Percentiles rank a stretch among this genome's conserved stretches.
Conservation (phyloP, 2,329 filamentous ascomycete species). For the Microdochium paspali region DNA sequence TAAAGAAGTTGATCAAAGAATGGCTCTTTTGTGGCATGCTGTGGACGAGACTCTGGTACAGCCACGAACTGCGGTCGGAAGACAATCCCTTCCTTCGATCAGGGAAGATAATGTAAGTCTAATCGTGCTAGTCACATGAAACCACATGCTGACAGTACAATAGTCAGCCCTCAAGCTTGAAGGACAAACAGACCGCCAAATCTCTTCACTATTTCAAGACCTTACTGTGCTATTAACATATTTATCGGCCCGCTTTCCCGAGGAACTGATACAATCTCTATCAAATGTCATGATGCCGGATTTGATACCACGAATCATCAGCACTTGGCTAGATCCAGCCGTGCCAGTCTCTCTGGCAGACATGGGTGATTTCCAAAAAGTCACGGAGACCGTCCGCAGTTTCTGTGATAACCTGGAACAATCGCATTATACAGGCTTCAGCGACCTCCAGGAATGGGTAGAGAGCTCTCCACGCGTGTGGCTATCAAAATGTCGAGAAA, state of each 20-base stretch:
- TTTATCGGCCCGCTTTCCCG: conserved; percentile 40
- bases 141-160: conserved; percentile 4
- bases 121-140: conserved; percentile 2
- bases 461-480: conserved; percentile 72
- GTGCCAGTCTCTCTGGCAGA: conserved; percentile 68
- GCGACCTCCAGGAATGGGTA: conserved; percentile 69
- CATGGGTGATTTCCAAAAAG: conserved; percentile 61
- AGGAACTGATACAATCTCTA: conserved; percentile 48
- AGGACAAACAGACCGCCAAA: conserved; percentile 31
- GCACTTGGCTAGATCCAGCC: conserved; percentile 63
- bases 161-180: conserved; percentile 33
- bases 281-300: conserved; percentile 62
- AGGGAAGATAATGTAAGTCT: conserved; percentile 27
- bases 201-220: conserved; percentile 44
- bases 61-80: conserved; percentile 43
- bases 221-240: conserved; percentile 42
- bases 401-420: conserved; percentile 57
- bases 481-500: conserved; percentile 76
- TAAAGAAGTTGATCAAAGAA: conserved; percentile 50
- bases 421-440: conserved; percentile 52
- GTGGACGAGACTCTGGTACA: conserved; percentile 51
- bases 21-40: conserved; percentile 51
- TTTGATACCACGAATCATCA: conserved; percentile 59
- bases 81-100: conserved; percentile 26
- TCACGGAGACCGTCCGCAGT: conserved; percentile 51